Evolutionary conservation across 495 filamentous ascomycete species (phyloP), one percentile per base, ranked within the genome.

Genomic region (Letharia columbiana): DNA sequence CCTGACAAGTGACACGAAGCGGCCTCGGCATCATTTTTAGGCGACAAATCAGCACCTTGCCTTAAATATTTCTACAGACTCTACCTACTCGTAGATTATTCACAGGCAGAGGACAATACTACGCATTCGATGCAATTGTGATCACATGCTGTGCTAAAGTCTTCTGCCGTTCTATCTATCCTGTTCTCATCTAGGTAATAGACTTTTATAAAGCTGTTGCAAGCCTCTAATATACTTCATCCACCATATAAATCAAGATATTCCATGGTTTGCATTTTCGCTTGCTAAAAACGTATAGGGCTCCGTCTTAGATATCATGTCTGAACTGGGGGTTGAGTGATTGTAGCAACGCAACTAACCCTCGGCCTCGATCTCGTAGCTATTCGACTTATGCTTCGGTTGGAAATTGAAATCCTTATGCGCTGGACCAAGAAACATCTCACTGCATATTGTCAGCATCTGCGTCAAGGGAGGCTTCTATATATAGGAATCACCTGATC

Each of bases 341-440:
- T n/a, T 66, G 18, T n/a, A 41, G 18, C 12, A 42, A 2, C 9
- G 4, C 1, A 40, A 42, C 72, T 73, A 88, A 11, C 86, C 86
- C 70, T 89, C 84, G 0, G 85, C 80, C 67, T 87, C 81, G 28
- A 80, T 77, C 70, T 86, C 86, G 70, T 87, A 96, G 65, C 85
- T 83, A 73, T 96, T 96, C 17, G 89, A 92, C 77, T 96, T 97
- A 77, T 98, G 94, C 80, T 98, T 98, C n/a, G 94, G 94, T 77
- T 91, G 87, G 77, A 98, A 98, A 65, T 88, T 86, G 82, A 98
- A 98, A 73, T 89, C 86, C 60, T 87, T 83, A 65, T 95, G 91
- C 39, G 91, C 88, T 44, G 92, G 91, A 23, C 94, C 94, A 18
- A 98, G 83, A 79, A 96, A 98, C 92, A 98, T 98, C 71, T 98